Percentiles rank a stretch among this genome's conserved stretches.
phyloP scores from a whole-genome alignment of 495 filamentous ascomycete species.

The Patellaria atrata region DNA sequence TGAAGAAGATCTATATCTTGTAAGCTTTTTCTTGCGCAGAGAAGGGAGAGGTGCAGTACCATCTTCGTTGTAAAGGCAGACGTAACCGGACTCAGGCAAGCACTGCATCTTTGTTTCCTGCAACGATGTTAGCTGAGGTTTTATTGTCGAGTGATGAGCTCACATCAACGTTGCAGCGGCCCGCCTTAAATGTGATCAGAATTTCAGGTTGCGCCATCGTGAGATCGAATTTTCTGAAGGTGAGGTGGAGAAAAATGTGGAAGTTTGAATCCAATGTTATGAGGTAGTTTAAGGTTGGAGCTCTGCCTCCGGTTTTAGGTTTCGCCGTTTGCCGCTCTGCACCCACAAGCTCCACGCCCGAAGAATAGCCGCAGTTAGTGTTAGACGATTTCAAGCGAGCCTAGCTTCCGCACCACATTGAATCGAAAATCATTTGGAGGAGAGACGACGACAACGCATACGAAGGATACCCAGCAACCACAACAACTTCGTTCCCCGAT shows the following conservation, averaged over 20 bases:
- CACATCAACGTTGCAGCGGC: conserved; percentile 77
- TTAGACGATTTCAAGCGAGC: too few relatives aligned
- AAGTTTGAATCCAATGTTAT: too few relatives aligned
- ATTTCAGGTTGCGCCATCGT: too few relatives aligned
- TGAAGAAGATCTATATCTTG: conserved; percentile 57
- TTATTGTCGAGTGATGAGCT: conserved; percentile 24
- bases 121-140: conserved; percentile 11
- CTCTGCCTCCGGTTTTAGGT: too few relatives aligned
- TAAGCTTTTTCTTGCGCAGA: too few relatives aligned
- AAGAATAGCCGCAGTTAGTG: too few relatives aligned
- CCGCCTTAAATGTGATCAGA: conserved; percentile 94
- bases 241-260: background rate
- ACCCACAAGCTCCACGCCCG: too few relatives aligned
- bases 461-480: conserved; percentile 7
- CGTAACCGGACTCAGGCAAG: conserved; percentile 59
- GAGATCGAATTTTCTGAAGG: conserved; percentile 46
- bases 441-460: too few relatives aligned
- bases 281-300: too few relatives aligned
- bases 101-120: conserved; percentile 46
- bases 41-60: conserved; percentile 32
- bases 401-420: too few relatives aligned
- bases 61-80: conserved; percentile 91
- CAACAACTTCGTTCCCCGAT: background rate
- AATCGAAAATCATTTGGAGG: too few relatives aligned
- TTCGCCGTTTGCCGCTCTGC: too few relatives aligned